Base-by-base conservation (phyloP, 75 land plant genomes). In the Pinus albicaulis region DNA sequence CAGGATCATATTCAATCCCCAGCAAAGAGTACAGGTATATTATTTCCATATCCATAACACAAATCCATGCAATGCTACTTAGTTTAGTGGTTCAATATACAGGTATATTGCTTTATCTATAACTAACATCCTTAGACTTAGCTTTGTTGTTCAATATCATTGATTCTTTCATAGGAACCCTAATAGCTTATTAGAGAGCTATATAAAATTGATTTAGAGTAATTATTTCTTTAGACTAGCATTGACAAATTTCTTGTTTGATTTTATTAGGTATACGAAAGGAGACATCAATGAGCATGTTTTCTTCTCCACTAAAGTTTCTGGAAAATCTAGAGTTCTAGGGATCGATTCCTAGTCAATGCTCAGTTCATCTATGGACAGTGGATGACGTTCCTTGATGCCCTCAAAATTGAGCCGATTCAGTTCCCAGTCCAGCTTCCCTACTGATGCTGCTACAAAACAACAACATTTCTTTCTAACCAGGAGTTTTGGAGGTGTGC, bases 301-400 rank as follows among this genome's bases (percentile, higher is more conserved):
- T 57, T 82, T 92, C 77, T 91, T 91, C 79, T 80, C 92, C 71
- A 68, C 52, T 12, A 89, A 88, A 38, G 82, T 89, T 2, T 82
- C 93, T 26, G 92, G 92, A 38, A 88, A 83, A 65, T 75, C 74
- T n/a, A 79, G 88, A 68, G 79, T 79, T 48, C 75, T 87, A 10
- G 82, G 87, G 10, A 83, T 89, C 57, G 91, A 90, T 23, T 59
- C 82, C 16, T 80, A 66, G 79, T 60, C 80, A 41, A 17, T 80
- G 73, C 57, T 58, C 55, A 80, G 76, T 34, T 52, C 86, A 7
- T 59, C 80, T 0, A 3, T 84, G 8, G 87, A 92, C 56, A 80
- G 72, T 24, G 41, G 87, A 57, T 87, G 92, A 89, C 89, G 79
- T 52, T 55, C 82, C 69, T 76, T 89, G 81, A 80, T 70, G 17